Evolutionary conservation across 2,329 filamentous ascomycete species (phyloP), one percentile per base, ranked within the genome.

Genomic region (Stagonosporopsis cucurbitacearum): DNA sequence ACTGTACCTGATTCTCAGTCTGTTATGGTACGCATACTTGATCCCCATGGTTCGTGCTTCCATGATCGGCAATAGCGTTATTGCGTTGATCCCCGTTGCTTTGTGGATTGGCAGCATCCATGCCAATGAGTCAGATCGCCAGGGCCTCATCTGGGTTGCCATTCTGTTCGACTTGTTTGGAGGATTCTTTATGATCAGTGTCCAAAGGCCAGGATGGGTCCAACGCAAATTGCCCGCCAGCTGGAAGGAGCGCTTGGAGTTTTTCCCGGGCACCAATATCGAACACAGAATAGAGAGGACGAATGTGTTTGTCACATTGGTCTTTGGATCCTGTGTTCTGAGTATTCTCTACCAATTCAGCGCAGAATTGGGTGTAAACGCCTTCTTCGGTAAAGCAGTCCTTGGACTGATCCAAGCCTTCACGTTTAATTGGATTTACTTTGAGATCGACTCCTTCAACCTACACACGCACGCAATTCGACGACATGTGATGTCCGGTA

Each of bases 281-380:
- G 86, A 88, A 71, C 86, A 89, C 69, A 82, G 84, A 50, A 84
- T 86, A 4, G 86, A 88, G 70, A 77, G 86, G 6, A 88, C 83
- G 26, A 84, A 84, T 53, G 86, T 86, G 0, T 89, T 88, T 64
- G 84, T 88, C 0, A 83, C 85, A 0, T 75, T 88, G 2, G 85
- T 89, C 1, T 84, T 88, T 62, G 86, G 86, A 15, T 88, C 87
- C 61, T 85, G 82, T 1, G 85, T 88, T 22, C 80, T 88, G 25
- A 84, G 82, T 0, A 77, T 88, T 32, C 75, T 87, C 36, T 88
- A 85, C 66, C 85, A 88, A 63, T 86, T 80, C 57, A 77, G 77
- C 9, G 78, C 77, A 1, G 69, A 62, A 1, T 78, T 82, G 59
- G 83, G 84, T 4, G 73, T 86, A 11, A 84, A 85, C 60, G 80